These are phyloP conservation scores for Xylaria castorea DNA, from an alignment of 495 filamentous ascomycete species.

Conservation along the genomic window DNA sequence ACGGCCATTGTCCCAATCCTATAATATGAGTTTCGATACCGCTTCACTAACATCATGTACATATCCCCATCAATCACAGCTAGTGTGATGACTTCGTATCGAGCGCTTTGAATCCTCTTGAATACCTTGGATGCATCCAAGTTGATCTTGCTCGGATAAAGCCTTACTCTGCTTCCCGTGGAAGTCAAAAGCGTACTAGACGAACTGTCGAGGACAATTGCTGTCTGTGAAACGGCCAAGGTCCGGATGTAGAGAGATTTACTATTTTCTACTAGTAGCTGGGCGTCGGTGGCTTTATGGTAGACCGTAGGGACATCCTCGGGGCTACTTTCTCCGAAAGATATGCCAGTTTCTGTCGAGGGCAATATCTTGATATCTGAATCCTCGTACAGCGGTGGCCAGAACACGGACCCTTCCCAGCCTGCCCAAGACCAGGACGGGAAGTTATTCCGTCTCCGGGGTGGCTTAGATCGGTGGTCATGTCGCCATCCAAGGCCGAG, in stretches of 20 bases:
- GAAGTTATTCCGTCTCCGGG: slow-evolving; percentile 32
- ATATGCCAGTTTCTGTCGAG: slow-evolving; percentile 4
- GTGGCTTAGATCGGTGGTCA: slow-evolving; percentile 11
- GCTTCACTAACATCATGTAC: slow-evolving; percentile 21
- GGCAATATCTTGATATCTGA: background rate
- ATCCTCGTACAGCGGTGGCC: background rate
- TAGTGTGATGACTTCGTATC: slow-evolving; percentile 13
- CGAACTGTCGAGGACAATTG: background rate
- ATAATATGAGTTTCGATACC: slow-evolving; percentile 3
- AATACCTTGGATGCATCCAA: slow-evolving; percentile 8
- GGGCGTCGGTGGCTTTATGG: slow-evolving; percentile 13
- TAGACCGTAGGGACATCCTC: slow-evolving; percentile 1
- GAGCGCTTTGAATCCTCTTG: slow-evolving; percentile 15
- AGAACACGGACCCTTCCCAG: slow-evolving; percentile 29
- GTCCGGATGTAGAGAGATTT: slow-evolving; percentile 23
- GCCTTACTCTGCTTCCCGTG: background rate
- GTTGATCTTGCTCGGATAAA: slow-evolving; percentile 19
- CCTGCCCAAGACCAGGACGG: slow-evolving; percentile 41
- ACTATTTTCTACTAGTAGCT: background rate
- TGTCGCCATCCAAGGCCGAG: slow-evolving; percentile 21
- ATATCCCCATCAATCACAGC: slow-evolving; percentile 7
- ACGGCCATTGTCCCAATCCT: slow-evolving; percentile 19
- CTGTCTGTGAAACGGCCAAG: background rate
- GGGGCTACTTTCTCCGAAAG: background rate
- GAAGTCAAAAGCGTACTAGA: background rate